Percentiles rank a stretch among this genome's conserved stretches.
phyloP scores from a whole-genome alignment of 306 rosid species.

The Senna tora region DNA sequence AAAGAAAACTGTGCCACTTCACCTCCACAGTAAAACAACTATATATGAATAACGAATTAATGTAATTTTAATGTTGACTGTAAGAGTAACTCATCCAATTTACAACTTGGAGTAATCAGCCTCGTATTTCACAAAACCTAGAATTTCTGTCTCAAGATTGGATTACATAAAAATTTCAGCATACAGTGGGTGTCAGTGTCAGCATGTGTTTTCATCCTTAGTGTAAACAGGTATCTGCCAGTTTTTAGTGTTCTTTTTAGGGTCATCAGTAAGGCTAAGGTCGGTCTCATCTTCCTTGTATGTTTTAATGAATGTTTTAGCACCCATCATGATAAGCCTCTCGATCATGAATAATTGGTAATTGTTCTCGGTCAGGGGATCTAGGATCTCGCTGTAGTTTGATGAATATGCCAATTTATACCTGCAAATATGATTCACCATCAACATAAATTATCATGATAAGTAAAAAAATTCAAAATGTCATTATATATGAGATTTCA shows the following conservation, averaged over 20 bases:
- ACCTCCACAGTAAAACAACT: slow-evolving; percentile 24
- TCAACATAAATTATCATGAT: slow-evolving; percentile 20
- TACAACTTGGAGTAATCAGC: slow-evolving; percentile 46
- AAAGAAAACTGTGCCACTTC: slow-evolving; percentile 16
- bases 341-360: slow-evolving; percentile 91
- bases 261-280: slow-evolving; percentile 87
- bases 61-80: slow-evolving; percentile 30
- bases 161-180: slow-evolving; percentile 7
- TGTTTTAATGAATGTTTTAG: slow-evolving; percentile 78
- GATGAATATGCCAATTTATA: slow-evolving; percentile 79
- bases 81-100: slow-evolving; percentile 40
- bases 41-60: slow-evolving; percentile 38
- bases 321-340: slow-evolving; percentile 80
- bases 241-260: slow-evolving; percentile 82
- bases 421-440: slow-evolving; percentile 56
- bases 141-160: slow-evolving; percentile 11
- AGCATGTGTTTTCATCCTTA: slow-evolving; percentile 59
- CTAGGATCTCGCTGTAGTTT: slow-evolving; percentile 73
- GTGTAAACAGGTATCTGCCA: slow-evolving; percentile 90
- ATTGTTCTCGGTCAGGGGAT: slow-evolving; percentile 70
- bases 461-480: background rate
- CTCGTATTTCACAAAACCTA: slow-evolving; percentile 32
- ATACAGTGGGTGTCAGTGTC: slow-evolving; percentile 28
- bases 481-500: background rate
- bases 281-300: slow-evolving; percentile 77